These are phyloP conservation scores for Pilatotrama ljubarskyi DNA, from an alignment of 768 basidiomycete species.

Conservation along the genomic window DNA sequence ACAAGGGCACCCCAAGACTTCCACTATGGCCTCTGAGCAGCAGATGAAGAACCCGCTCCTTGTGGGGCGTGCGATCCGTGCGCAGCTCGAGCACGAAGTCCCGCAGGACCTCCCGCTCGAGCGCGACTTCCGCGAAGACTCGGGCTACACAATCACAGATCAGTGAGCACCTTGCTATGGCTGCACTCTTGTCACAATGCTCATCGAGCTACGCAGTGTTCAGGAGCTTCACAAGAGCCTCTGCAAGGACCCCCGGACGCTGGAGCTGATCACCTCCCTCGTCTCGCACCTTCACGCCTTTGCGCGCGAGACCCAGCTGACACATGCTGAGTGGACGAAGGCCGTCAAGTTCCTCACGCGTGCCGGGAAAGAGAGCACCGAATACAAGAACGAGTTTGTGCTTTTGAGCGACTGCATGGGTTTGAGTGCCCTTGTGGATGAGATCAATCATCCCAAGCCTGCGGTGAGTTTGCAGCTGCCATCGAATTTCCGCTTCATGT, in stretches of 20 bases:
- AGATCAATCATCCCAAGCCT: conserved; percentile 37
- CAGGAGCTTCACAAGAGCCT: conserved; percentile 33
- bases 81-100: conserved; percentile 36
- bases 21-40: conserved; percentile 32
- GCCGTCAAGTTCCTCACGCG: conserved; percentile 40
- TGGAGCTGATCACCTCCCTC: conserved; percentile 33
- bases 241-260: conserved; percentile 32
- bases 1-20: neutral
- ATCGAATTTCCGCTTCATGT: neutral
- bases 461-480: conserved; percentile 16
- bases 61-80: conserved; percentile 37
- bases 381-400: conserved; percentile 41
- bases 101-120: conserved; percentile 36
- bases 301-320: conserved; percentile 37
- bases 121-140: conserved; percentile 35
- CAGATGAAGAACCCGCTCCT: conserved; percentile 36
- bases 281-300: conserved; percentile 39
- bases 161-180: conserved; percentile 22
- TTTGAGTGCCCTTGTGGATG: conserved; percentile 39
- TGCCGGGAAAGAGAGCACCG: conserved; percentile 41
- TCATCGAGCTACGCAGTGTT: conserved; percentile 19
- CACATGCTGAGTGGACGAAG: conserved; percentile 40
- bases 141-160: conserved; percentile 37
- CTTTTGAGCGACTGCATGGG: conserved; percentile 42
- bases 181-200: neutral